Evolutionary conservation across 352 stramenopile genomes (phyloP).

Genomic region (Globisporangium takayamanum): DNA sequence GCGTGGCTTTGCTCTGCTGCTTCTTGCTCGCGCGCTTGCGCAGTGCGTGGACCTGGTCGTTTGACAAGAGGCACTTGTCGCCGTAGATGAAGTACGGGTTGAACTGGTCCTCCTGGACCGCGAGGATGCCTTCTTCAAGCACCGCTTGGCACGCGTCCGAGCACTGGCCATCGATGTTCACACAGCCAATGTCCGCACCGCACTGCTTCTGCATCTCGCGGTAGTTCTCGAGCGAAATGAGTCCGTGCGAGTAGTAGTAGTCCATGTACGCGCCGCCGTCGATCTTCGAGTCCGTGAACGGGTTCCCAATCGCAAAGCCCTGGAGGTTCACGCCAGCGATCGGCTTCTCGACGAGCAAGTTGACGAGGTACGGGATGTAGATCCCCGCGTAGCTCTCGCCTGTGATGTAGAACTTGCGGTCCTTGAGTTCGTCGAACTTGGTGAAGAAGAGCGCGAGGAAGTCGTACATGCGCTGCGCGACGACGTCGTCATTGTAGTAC

Average conservation of each 20-base stretch:
- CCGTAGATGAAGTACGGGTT: slow-evolving; percentile 83
- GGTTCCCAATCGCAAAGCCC: slow-evolving; percentile 76
- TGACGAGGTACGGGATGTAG: slow-evolving; percentile 87
- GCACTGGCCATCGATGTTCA: slow-evolving; percentile 45
- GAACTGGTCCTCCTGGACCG: slow-evolving; percentile 35
- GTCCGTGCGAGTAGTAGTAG: slow-evolving; percentile 83
- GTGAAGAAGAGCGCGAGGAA: slow-evolving; percentile 67
- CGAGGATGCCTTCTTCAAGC: slow-evolving; percentile 42
- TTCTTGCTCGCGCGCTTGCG: slow-evolving; percentile 31
- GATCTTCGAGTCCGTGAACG: slow-evolving; percentile 53
- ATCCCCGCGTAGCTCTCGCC: slow-evolving; percentile 84
- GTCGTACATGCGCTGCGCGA: slow-evolving; percentile 71
- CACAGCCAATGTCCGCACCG: slow-evolving; percentile 51
- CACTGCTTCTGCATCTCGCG: slow-evolving; percentile 51
- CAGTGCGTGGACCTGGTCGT: slow-evolving; percentile 41
- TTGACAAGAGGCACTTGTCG: slow-evolving; percentile 67
- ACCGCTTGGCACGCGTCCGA: slow-evolving; percentile 32
- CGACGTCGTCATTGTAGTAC: slow-evolving; percentile 81
- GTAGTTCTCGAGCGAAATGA: slow-evolving; percentile 78
- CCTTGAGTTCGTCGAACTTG: slow-evolving; percentile 64
- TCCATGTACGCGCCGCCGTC: slow-evolving; percentile 71
- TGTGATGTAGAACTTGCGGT: slow-evolving; percentile 78
- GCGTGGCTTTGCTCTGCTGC: slow-evolving; percentile 18
- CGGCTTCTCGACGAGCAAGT: slow-evolving; percentile 60
- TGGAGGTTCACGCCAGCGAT: slow-evolving; percentile 63